These are phyloP conservation scores for Aspergillus sp. DNA, from an alignment of 2,329 filamentous ascomycete genomes.

Conservation along the genomic window DNA sequence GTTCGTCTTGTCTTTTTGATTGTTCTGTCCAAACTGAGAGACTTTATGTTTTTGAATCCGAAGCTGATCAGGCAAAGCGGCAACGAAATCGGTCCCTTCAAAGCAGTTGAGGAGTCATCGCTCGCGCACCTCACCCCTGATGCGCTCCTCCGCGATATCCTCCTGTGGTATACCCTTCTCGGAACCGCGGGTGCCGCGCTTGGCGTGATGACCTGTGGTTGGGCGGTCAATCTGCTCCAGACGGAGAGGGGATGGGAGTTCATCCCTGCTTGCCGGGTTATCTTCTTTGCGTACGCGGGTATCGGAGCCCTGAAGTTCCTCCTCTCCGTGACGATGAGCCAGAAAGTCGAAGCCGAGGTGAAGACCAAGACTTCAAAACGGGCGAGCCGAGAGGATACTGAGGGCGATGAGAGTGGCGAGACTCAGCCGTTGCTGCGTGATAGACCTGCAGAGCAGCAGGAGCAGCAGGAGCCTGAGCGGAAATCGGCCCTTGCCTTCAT, in stretches of 20 bases:
- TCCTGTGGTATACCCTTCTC: slow-evolving; percentile 63
- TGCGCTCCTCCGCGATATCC: slow-evolving; percentile 63
- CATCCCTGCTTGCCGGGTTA: slow-evolving; percentile 55
- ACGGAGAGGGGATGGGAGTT: slow-evolving; percentile 48
- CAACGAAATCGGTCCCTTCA: slow-evolving; percentile 69
- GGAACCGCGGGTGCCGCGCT: slow-evolving; percentile 65
- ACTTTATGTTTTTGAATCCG: neutral
- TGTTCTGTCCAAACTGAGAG: neutral
- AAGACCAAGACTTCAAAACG: slow-evolving; percentile 24
- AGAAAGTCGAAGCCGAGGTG: slow-evolving; percentile 49
- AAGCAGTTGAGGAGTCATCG: slow-evolving; percentile 69
- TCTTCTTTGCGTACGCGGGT: slow-evolving; percentile 63
- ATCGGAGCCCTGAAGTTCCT: slow-evolving; percentile 63
- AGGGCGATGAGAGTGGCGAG: slow-evolving; percentile 33
- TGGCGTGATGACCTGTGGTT: slow-evolving; percentile 64
- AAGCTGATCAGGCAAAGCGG: slow-evolving; percentile 44
- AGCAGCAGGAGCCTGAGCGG: slow-evolving; percentile 31
- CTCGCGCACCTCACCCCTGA: slow-evolving; percentile 64
- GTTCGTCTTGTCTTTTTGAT: slow-evolving; percentile 23
- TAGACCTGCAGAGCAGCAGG: slow-evolving; percentile 18
- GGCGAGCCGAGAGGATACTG: slow-evolving; percentile 22
- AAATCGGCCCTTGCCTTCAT: slow-evolving; percentile 60
- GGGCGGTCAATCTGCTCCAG: slow-evolving; percentile 59
- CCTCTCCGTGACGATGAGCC: slow-evolving; percentile 56
- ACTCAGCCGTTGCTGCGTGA: slow-evolving; percentile 41